Conservation (phyloP, 371 early-diverging fungal genomes). For the Mucor ambiguus region DNA sequence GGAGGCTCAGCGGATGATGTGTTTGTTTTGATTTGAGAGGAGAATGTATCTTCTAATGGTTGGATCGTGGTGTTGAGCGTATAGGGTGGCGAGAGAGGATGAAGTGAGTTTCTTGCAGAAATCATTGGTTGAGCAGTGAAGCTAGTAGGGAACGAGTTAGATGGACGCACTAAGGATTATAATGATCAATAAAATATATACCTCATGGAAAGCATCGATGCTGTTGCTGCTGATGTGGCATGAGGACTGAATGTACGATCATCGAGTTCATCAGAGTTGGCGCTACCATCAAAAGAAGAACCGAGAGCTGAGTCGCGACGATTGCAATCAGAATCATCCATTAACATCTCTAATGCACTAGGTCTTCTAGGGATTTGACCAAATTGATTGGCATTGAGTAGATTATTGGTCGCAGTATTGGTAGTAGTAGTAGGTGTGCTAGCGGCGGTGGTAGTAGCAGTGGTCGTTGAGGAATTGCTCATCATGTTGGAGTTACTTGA, state of each 20-base stretch:
- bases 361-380: constrained; percentile 12
- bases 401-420: background rate
- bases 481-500: background rate
- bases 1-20: background rate
- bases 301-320: constrained; percentile 31
- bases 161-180: background rate
- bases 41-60: background rate
- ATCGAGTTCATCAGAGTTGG: constrained; percentile 28
- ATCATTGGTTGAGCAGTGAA: constrained; percentile 21
- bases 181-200: background rate
- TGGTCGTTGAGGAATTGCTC: background rate
- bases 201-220: constrained; percentile 25
- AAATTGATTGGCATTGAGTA: constrained; percentile 13
- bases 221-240: constrained; percentile 6
- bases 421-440: background rate
- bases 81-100: constrained; percentile 27
- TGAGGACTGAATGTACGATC: constrained; percentile 14
- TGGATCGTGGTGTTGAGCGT: background rate
- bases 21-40: constrained; percentile 5
- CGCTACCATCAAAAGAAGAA: constrained; percentile 30
- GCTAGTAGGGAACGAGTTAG: constrained; percentile 10
- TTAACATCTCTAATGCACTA: constrained; percentile 20
- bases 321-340: constrained; percentile 21
- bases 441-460: background rate
- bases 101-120: constrained; percentile 19